Conservation (phyloP, 73 alveolate genomes). For the Blepharisma stoltei region DNA sequence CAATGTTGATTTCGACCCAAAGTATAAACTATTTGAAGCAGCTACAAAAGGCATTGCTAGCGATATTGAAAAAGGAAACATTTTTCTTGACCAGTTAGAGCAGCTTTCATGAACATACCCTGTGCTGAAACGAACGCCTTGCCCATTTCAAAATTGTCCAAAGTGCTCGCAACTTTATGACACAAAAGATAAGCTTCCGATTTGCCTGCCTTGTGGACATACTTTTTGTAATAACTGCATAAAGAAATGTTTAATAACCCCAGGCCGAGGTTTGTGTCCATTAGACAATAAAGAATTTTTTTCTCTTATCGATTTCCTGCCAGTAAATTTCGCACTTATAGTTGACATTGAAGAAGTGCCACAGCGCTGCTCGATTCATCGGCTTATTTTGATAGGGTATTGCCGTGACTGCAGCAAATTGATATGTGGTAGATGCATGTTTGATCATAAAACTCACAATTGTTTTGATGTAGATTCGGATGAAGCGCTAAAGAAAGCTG, state of each 20-base stretch:
- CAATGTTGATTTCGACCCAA: too few relatives aligned
- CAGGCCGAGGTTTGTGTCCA: background rate
- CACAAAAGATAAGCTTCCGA: background rate
- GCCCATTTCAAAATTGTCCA: background rate
- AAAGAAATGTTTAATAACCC: background rate
- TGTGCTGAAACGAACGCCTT: too few relatives aligned
- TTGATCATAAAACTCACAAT: conserved; percentile 1
- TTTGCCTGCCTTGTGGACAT: conserved; percentile 27
- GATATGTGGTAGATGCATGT: conserved; percentile 19
- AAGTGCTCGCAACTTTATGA: background rate
- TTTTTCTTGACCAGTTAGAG: too few relatives aligned
- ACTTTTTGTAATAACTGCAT: conserved; percentile 1
- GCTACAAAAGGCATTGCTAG: too few relatives aligned
- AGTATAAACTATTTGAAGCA: too few relatives aligned
- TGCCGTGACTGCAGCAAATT: background rate
- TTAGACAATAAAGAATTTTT: conserved; percentile 18
- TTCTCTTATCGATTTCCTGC: background rate
- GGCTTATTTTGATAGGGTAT: background rate
- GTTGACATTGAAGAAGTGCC: background rate
- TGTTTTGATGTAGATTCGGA: background rate
- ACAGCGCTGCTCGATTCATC: background rate
- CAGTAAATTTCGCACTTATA: background rate
- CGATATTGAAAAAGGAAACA: too few relatives aligned
- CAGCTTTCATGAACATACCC: too few relatives aligned
- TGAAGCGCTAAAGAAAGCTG: background rate